These are phyloP conservation scores for Parafenestella ontariensis DNA, from an alignment of 2,329 filamentous ascomycete genomes.

Conservation along the genomic window DNA sequence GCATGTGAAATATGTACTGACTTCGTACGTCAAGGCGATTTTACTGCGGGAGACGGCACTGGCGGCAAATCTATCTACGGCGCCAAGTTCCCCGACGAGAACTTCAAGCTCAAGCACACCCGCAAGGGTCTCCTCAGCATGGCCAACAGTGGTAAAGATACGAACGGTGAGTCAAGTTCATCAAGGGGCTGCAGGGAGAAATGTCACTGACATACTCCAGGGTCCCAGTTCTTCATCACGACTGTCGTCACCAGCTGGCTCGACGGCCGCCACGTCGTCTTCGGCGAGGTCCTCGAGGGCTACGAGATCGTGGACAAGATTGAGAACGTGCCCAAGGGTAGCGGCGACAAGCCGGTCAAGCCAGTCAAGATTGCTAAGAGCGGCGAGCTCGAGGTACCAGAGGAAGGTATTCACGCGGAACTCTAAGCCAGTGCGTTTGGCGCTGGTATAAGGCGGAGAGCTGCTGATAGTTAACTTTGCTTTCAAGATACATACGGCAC, in stretches of 20 bases:
- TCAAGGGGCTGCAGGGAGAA: too few species aligned
- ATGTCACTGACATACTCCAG: too few species aligned
- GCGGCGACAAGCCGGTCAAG: conserved; percentile 72
- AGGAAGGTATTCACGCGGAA: conserved; percentile 93
- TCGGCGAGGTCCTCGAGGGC: conserved; percentile 87
- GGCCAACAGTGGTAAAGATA: conserved; percentile 80
- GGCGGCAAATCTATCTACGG: conserved; percentile 91
- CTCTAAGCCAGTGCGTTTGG: conserved; percentile 65
- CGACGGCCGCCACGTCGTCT: conserved; percentile 84
- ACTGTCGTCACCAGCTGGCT: conserved; percentile 83
- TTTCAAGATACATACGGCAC: conserved; percentile 54
- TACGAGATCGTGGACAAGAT: conserved; percentile 82
- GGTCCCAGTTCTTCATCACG: conserved; percentile 89
- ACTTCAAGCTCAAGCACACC: conserved; percentile 93
- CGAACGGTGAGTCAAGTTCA: too few species aligned
- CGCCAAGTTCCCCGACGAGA: conserved; percentile 84
- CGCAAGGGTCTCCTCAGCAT: conserved; percentile 79
- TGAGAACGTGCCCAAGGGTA: conserved; percentile 71
- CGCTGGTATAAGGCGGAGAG: conserved; percentile 44
- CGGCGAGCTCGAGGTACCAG: conserved; percentile 81
- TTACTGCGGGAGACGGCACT: conserved; percentile 81
- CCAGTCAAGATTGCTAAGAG: conserved; percentile 80
- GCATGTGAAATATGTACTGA: not conserved
- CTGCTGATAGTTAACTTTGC: conserved; percentile 51
- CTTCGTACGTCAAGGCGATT: conserved; percentile 59